These are phyloP conservation scores for Phytophthora melonis DNA, from an alignment of 352 stramenopile genomes.

Conservation along the genomic window DNA sequence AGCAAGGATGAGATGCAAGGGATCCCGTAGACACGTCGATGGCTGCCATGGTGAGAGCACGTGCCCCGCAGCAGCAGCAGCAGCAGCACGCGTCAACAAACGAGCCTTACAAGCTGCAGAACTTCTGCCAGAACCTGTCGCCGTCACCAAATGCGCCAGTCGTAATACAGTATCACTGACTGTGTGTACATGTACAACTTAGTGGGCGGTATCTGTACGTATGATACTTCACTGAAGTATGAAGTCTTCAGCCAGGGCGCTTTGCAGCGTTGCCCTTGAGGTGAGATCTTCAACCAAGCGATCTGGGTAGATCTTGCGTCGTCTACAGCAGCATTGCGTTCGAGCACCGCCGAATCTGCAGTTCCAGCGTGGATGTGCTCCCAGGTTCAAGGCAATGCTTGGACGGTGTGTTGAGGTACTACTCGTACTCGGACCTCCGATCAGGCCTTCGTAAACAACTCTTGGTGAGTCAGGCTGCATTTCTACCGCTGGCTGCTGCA, in stretches of 20 bases:
- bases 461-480: background rate
- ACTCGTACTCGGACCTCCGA: constrained; percentile 1
- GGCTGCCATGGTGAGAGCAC: background rate
- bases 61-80: background rate
- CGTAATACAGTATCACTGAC: too few species aligned
- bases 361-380: background rate
- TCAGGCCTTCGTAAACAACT: constrained; percentile 1
- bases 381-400: background rate
- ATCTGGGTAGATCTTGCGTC: background rate
- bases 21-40: too few species aligned
- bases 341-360: background rate
- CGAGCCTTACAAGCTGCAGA: background rate
- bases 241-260: background rate
- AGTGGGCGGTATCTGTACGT: too few species aligned
- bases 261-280: constrained; percentile 1
- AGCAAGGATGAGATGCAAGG: too few species aligned
- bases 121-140: too few species aligned
- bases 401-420: constrained; percentile 1
- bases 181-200: too few species aligned
- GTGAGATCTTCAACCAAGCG: constrained; percentile 3
- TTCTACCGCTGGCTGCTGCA: background rate
- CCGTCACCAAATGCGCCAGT: constrained; percentile 1
- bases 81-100: background rate
- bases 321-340: background rate
- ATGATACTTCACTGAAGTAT: background rate